Base-by-base conservation (phyloP, 164 flowering plant genomes). In the Platanus orientalis region DNA sequence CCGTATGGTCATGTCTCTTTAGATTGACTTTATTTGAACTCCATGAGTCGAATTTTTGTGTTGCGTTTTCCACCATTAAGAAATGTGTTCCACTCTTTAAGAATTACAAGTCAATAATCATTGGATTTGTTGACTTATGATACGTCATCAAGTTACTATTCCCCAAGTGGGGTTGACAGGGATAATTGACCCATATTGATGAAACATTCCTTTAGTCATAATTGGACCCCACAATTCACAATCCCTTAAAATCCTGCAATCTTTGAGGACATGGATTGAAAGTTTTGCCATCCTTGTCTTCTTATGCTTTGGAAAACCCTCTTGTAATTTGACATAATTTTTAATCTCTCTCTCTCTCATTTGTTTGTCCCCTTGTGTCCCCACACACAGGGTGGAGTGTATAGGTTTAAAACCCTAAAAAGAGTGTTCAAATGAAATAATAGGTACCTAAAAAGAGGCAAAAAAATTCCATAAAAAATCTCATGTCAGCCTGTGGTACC, bases 91-190 rank as follows among this genome's bases (percentile, higher is more conserved):
- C 49, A 45, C 17, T 42, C 47, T 42, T 42, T 10, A 12, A 19
- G 49, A 45, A 19, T 14, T 12, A 14, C 4, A 17, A 45, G 49
- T 45, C 49, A 63, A 58, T 59, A 49, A 69, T 29, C 64, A 67
- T 50, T 67, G 55, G 71, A 51, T 50, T 67, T 66, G 67, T 67
- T 71, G 69, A 62, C 23, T 32, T 32, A 26, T 69, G 61, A 63
- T 57, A 16, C 61, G 67, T 76, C 74, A 63, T 63, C 58, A 52
- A 59, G 34, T 61, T 61, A 57, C 62, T 61, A 64, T 51, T 34
- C 56, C 50, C 21, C 54, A 4, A 21, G 65, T 51, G 69, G 71
- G 67, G 69, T 76, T 76, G 74, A 76, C 79, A 69, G 63, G 71
- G 66, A 60, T 65, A 25, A 54, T 72, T 69, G 76, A 72, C 73